Conservation (phyloP, 139 green algal genomes). For the Auxenochlorella protothecoides region DNA sequence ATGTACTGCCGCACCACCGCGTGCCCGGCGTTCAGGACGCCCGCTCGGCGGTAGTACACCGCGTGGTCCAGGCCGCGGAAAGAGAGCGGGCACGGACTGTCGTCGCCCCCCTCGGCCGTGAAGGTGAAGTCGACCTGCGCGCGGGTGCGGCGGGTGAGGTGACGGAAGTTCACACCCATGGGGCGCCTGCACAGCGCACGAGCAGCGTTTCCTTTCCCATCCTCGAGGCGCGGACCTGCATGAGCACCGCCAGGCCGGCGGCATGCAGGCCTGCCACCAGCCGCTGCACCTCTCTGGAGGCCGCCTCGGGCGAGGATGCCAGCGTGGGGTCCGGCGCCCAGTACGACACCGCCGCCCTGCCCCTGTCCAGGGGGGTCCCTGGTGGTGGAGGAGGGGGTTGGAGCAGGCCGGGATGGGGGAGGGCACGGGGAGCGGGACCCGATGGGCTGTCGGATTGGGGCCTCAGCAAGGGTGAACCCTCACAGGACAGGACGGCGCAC, state of each 20-base stretch:
- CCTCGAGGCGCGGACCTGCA: constrained; percentile 23
- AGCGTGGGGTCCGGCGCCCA: constrained; percentile 42
- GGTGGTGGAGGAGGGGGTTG: not conserved
- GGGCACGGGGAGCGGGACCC: too few species aligned
- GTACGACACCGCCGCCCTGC: constrained; percentile 30
- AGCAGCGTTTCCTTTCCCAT: too few species aligned
- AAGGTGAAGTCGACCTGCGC: constrained; percentile 60
- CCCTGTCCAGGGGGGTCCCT: not conserved
- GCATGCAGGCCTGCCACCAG: constrained; percentile 41
- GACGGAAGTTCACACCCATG: too few species aligned
- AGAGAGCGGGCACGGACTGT: constrained; percentile 23
- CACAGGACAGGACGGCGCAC: too few species aligned
- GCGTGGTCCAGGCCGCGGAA: constrained; percentile 53
- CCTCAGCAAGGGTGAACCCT: too few species aligned
- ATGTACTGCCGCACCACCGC: constrained; percentile 46
- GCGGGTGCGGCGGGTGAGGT: not conserved
- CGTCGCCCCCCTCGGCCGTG: constrained; percentile 55
- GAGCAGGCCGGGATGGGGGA: not conserved
- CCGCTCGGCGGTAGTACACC: constrained; percentile 45
- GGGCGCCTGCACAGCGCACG: too few species aligned
- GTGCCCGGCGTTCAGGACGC: constrained; percentile 63
- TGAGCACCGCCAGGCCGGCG: constrained; percentile 55
- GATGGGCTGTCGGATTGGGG: too few species aligned
- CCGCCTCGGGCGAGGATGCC: constrained; percentile 12
- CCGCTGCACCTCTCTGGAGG: constrained; percentile 44